Evolutionary conservation across 352 stramenopile genomes (phyloP).

Genomic region (Phytophthora citrophthora): DNA sequence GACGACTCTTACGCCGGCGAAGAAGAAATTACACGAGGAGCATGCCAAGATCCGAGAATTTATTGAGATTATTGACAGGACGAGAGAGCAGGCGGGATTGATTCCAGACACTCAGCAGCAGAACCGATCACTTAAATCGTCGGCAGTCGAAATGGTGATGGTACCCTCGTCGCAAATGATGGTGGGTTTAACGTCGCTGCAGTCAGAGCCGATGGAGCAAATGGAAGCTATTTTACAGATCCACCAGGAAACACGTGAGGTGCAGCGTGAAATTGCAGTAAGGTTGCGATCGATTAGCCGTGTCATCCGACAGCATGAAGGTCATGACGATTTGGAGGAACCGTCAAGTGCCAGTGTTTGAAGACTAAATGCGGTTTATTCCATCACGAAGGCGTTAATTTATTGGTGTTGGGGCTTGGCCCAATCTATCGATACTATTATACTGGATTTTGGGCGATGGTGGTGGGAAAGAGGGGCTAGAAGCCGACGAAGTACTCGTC

Average conservation of each 20-base stretch:
- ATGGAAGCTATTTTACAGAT: conserved; percentile 60
- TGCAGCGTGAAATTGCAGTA: conserved; percentile 62
- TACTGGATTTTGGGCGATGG: background rate
- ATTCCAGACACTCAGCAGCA: conserved; percentile 34
- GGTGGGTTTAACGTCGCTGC: conserved; percentile 27
- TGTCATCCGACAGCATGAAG: conserved; percentile 46
- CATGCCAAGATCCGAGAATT: conserved; percentile 64
- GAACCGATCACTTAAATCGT: conserved; percentile 16
- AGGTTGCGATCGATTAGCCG: conserved; percentile 50
- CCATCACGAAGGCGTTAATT: conserved; percentile 20
- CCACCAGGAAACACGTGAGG: conserved; percentile 57
- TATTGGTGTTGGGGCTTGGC: conserved; percentile 12
- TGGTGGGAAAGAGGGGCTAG: conserved; percentile 27
- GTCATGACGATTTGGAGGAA: conserved; percentile 45
- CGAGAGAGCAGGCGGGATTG: conserved; percentile 38
- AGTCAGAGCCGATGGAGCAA: conserved; percentile 43
- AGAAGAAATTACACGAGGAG: conserved; percentile 58
- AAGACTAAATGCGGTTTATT: conserved; percentile 11
- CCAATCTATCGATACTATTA: conserved; percentile 10
- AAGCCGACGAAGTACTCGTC: conserved; percentile 79
- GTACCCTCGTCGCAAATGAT: conserved; percentile 26
- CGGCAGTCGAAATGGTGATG: conserved; percentile 24
- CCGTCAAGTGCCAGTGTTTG: conserved; percentile 73
- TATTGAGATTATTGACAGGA: conserved; percentile 68
- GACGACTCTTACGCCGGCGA: conserved; percentile 41